phyloP scores from a whole-genome alignment of 2,329 filamentous ascomycete genomes.

The Exophiala spinifera region DNA sequence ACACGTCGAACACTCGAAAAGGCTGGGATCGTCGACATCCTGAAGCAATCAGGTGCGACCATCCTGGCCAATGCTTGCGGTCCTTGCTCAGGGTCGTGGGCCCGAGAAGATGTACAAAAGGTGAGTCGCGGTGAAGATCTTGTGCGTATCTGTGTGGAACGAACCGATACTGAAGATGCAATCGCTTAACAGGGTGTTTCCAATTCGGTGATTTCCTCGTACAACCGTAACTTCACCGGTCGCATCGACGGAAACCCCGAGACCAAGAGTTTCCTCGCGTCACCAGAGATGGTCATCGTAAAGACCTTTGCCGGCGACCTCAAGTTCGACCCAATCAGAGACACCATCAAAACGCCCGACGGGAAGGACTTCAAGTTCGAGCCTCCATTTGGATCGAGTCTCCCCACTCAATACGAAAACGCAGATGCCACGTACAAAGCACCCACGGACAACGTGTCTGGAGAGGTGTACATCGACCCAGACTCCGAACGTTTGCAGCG shows the following conservation, averaged over 20 bases:
- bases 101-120: slow-evolving; percentile 86
- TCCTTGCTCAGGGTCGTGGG: slow-evolving; percentile 89
- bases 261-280: slow-evolving; percentile 88
- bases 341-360: slow-evolving; percentile 87
- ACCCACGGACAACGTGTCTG: slow-evolving; percentile 74
- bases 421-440: slow-evolving; percentile 94
- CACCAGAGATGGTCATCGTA: slow-evolving; percentile 83
- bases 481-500: slow-evolving; percentile 91
- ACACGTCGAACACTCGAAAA: slow-evolving; percentile 87
- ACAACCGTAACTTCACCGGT: slow-evolving; percentile 99
- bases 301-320: slow-evolving; percentile 77
- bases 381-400: slow-evolving; percentile 72
- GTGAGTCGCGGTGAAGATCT: too few relatives aligned
- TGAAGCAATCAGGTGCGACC: slow-evolving; percentile 92
- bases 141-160: slow-evolving; percentile 33
- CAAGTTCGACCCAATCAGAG: slow-evolving; percentile 91
- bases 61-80: slow-evolving; percentile 94
- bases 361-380: slow-evolving; percentile 91
- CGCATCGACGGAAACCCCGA: slow-evolving; percentile 94
- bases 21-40: slow-evolving; percentile 86
- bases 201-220: slow-evolving; percentile 96
- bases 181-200: slow-evolving; percentile 60
- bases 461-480: slow-evolving; percentile 79
- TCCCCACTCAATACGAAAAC: slow-evolving; percentile 85
- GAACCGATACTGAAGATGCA: too few relatives aligned